Conservation (phyloP, 148 eudicot genomes). For the Diospyros kaki region DNA sequence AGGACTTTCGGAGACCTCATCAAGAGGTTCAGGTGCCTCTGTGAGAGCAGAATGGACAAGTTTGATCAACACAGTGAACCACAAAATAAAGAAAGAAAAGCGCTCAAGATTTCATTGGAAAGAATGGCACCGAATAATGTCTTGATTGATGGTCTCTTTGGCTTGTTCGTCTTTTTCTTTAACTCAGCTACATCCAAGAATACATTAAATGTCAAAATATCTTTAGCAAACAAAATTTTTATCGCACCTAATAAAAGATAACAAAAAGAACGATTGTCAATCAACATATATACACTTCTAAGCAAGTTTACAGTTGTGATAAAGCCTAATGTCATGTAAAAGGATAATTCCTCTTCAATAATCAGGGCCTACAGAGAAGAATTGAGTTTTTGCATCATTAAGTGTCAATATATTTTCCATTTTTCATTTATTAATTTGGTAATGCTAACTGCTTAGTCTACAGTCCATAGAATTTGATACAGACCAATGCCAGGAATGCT, state of each 20-base stretch:
- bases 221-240: background rate
- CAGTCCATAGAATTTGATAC: slow-evolving; percentile 1
- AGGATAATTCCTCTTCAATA: background rate
- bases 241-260: background rate
- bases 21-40: slow-evolving; percentile 1
- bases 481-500: slow-evolving; percentile 30
- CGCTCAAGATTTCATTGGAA: background rate
- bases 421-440: background rate
- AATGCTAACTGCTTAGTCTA: background rate
- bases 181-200: slow-evolving; percentile 15
- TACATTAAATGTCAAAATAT: background rate
- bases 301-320: too few relatives aligned
- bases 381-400: background rate
- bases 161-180: slow-evolving; percentile 20
- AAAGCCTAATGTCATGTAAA: background rate
- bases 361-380: background rate
- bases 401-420: background rate
- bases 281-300: too few relatives aligned
- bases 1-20: slow-evolving; percentile 13
- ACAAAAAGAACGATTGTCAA: too few relatives aligned
- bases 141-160: slow-evolving; percentile 24
- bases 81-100: background rate
- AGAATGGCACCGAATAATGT: slow-evolving; percentile 18
- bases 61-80: background rate
- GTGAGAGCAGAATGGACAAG: background rate